phyloP scores from a whole-genome alignment of 2,329 filamentous ascomycete species.

The Aspergillus clavatus region DNA sequence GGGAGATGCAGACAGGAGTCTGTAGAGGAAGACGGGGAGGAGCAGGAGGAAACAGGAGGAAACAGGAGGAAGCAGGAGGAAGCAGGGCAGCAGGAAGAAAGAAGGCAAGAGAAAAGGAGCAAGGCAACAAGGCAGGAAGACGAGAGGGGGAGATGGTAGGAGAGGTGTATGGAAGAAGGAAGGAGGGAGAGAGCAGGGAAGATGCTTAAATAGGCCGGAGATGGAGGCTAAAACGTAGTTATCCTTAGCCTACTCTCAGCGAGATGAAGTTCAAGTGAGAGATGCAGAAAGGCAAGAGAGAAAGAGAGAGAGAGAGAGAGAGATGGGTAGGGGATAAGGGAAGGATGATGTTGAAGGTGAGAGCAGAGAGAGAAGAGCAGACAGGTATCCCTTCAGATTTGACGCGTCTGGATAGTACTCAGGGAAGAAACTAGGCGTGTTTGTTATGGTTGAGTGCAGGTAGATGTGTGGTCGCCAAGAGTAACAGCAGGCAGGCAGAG shows the following conservation, averaged over 20 bases:
- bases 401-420: no score
- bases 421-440: not conserved
- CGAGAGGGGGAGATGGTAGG: not conserved
- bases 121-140: no score
- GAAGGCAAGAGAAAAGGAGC: not conserved
- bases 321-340: not conserved
- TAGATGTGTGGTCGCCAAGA: not conserved
- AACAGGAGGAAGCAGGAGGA: not conserved
- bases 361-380: slow-evolving; percentile 6
- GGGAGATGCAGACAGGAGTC: slow-evolving; percentile 1
- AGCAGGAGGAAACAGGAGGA: not conserved
- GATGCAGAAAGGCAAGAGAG: not conserved
- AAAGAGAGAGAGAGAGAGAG: not conserved
- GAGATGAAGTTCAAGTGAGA: not conserved
- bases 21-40: not conserved
- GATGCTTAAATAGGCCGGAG: slow-evolving; percentile 2
- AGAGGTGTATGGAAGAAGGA: not conserved
- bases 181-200: not conserved
- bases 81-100: not conserved
- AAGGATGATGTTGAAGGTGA: not conserved
- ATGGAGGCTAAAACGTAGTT: not conserved
- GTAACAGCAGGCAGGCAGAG: slow-evolving; percentile 1
- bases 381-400: no score
- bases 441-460: not conserved
- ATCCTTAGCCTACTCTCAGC: no score